phyloP scores from a whole-genome alignment of 2,329 filamentous ascomycete genomes.

The Beauveria sp. region DNA sequence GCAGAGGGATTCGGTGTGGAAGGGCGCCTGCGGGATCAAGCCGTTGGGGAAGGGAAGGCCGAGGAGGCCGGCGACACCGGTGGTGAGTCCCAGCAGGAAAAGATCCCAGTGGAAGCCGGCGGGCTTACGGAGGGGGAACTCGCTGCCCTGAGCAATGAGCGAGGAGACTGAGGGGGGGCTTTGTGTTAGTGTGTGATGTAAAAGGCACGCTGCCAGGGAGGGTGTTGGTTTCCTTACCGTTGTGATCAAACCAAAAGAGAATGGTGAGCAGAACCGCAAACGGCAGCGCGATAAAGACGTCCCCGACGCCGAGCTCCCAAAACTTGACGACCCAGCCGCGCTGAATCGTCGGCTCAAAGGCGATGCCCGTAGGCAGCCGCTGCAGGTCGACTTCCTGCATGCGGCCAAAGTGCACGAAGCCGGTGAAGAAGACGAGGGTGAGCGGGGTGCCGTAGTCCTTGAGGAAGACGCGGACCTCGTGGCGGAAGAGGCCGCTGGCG shows the following conservation, averaged over 20 bases:
- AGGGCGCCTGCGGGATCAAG: conserved; percentile 75
- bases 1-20: conserved; percentile 72
- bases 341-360: conserved; percentile 70
- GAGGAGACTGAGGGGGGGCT: conserved; percentile 54
- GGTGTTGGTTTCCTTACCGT: conserved; percentile 43
- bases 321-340: conserved; percentile 73
- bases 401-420: conserved; percentile 78
- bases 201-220: no score
- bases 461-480: conserved; percentile 71
- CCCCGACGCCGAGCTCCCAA: conserved; percentile 64
- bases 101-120: conserved; percentile 83
- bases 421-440: conserved; percentile 80
- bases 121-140: conserved; percentile 73
- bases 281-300: conserved; percentile 79
- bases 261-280: conserved; percentile 79
- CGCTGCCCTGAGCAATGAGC: conserved; percentile 73
- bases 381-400: conserved; percentile 66
- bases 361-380: conserved; percentile 64
- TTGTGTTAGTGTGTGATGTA: no score
- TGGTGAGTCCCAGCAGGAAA: conserved; percentile 72
- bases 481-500: conserved; percentile 62
- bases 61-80: conserved; percentile 65
- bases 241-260: conserved; percentile 86
- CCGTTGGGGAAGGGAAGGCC: conserved; percentile 78
- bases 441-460: conserved; percentile 85